phyloP scores from a whole-genome alignment of 768 basidiomycete genomes.

The Favolaschia claudopus region DNA sequence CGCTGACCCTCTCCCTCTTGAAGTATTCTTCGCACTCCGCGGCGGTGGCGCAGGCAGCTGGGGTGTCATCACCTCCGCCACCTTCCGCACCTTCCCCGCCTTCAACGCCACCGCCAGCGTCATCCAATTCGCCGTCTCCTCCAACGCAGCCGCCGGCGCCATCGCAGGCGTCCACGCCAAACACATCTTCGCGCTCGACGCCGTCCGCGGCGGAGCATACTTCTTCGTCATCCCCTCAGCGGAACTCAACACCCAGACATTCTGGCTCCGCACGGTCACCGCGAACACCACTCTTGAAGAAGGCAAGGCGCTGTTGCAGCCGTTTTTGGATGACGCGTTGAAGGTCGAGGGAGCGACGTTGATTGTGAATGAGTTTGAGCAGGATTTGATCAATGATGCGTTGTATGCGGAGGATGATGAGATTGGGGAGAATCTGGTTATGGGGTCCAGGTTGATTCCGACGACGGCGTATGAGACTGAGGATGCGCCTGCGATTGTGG shows the following conservation, averaged over 20 bases:
- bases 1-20: not conserved
- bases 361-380: not conserved
- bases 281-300: slow-evolving; percentile 27
- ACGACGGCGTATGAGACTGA: slow-evolving; percentile 8
- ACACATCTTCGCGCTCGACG: slow-evolving; percentile 44
- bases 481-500: slow-evolving; percentile 14
- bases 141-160: slow-evolving; percentile 27
- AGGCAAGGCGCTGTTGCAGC: slow-evolving; percentile 24
- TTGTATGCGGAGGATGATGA: slow-evolving; percentile 19
- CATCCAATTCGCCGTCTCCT: slow-evolving; percentile 22
- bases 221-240: too few relatives aligned
- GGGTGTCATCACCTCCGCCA: slow-evolving; percentile 46
- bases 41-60: too few relatives aligned
- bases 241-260: not conserved
- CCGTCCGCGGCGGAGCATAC: slow-evolving; percentile 37
- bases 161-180: slow-evolving; percentile 38
- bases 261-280: slow-evolving; percentile 25
- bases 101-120: slow-evolving; percentile 36
- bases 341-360: slow-evolving; percentile 21
- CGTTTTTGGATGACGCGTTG: slow-evolving; percentile 28
- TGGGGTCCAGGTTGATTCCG: slow-evolving; percentile 29
- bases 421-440: slow-evolving; percentile 11
- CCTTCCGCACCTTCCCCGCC: slow-evolving; percentile 41
- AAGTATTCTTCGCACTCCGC: slow-evolving; percentile 38
- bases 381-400: slow-evolving; percentile 15